Evolutionary conservation across 2,329 filamentous ascomycete species (phyloP).

Genomic region (Fusarium gaditjirri): DNA sequence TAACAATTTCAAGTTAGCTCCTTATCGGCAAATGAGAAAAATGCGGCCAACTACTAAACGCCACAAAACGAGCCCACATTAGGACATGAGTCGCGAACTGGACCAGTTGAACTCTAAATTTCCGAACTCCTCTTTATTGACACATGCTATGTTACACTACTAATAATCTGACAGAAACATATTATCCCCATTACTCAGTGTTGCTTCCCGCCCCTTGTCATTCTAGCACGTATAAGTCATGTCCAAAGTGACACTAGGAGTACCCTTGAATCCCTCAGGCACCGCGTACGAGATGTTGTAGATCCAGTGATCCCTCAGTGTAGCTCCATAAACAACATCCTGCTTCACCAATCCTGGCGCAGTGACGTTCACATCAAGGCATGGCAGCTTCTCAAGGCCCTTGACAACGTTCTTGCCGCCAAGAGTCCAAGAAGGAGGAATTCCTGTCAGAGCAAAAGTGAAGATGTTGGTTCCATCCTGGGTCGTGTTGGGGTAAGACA

Average conservation of each 20-base stretch:
- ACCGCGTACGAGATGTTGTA: conserved; percentile 60
- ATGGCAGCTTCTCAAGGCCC: conserved; percentile 2
- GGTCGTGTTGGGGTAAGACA: conserved; percentile 12
- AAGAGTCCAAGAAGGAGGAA: conserved; percentile 18
- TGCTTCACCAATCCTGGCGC: conserved; percentile 10
- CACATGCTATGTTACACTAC: not conserved
- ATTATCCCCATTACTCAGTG: not conserved
- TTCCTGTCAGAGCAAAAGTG: conserved; percentile 10
- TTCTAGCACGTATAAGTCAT: conserved; percentile 45
- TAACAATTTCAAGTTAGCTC: not conserved
- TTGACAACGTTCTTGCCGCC: conserved; percentile 9
- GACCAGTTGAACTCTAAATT: not conserved
- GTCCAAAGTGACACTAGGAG: conserved; percentile 50
- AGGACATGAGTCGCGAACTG: not conserved
- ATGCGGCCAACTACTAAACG: not conserved
- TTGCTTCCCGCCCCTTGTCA: not conserved
- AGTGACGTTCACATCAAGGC: conserved; percentile 6
- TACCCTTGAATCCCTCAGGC: conserved; percentile 52
- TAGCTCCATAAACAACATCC: conserved; percentile 51
- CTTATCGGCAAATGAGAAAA: not conserved
- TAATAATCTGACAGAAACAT: not conserved
- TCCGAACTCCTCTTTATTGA: not conserved
- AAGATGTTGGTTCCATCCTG: conserved; percentile 14
- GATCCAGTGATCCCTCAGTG: conserved; percentile 54
- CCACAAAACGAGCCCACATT: not conserved